Base-by-base conservation (phyloP, 140 eudicot genomes). In the Bidens hawaiensis region DNA sequence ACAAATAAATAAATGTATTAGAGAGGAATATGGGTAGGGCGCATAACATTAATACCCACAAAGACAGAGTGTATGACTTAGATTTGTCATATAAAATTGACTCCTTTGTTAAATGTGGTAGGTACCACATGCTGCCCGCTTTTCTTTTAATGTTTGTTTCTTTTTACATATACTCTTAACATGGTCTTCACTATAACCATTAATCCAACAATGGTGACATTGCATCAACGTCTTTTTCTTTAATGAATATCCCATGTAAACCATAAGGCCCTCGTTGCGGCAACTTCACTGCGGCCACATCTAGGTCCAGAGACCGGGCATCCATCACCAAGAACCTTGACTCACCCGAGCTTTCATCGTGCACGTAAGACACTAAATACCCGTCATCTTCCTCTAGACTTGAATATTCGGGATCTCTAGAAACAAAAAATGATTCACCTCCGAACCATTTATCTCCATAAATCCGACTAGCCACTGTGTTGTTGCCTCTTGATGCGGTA, bases 261-360 rank as follows among this genome's bases (percentile, higher is more conserved):
- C 75, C 68, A 33, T 69, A 69, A 5, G 75, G 75, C 25, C 59
- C 75, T 22, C 75, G 68, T 5, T 17, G 60, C 16, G 75, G 75
- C 28, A 69, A 21, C 17, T 69, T 69, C 24, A 69, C 53, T 0
- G 49, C 40, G 0, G 68, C 16, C 1, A 69, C 19, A 4, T 69
- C 75, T 8, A 69, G 68, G 5, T 2, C 15, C 0, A 68, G 53
- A 21, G 75, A 30, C 19, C 40, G 41, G 23, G 75, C 75, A 69
- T 69, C 75, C 75, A 69, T 69, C 52, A 69, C 68, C 40, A 60
- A 4, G 22, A 69, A 69, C 41, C 33, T 69, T 2, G 75, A 69
- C 2, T 33, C 75, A 10, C 60, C 60, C 0, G 49, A 9, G 2
- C 7, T 69, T 27, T 69, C 75, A 21, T 69, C 18, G 21, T 69